Base-by-base conservation (phyloP, 768 basidiomycete genomes). In the Russula dissimulans region DNA sequence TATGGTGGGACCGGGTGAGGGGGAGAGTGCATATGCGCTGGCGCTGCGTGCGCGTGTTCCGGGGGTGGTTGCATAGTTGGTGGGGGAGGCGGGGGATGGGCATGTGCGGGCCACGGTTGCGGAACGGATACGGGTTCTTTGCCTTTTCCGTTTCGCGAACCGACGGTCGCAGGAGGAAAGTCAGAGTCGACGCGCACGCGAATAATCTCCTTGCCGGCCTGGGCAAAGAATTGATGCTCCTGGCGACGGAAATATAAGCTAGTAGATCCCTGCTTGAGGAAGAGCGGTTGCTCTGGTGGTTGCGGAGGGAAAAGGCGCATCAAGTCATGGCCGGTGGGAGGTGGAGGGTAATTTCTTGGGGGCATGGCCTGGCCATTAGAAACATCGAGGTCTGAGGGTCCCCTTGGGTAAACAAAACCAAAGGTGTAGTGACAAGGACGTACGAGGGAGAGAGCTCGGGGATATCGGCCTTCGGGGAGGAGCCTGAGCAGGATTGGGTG, bases 221-320 rank as follows among this genome's bases (percentile, higher is more conserved):
- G 82, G 1, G 87, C 86, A 64, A 91, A 91, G 71, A 88, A 91
- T 8, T 84, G 85, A 57, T 87, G 85, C 66, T 91, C 88, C 70
- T 91, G 85, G 0, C 81, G 76, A 63, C 83, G 80, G 69, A 91
- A 91, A 70, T 80, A 89, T 32, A 83, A 81, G 52, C 82, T 84
- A 0, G 89, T 89, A 3, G 86, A 82, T 0, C 84, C 83, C 2
- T 80, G 77, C 57, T 81, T 75, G 72, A 82, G 77, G 64, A 81
- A 81, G 34, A 77, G 74, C 53, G 79, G 80, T 54, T 65, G 63
- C 46, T 45, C 78, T 47, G 88, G 88, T 15, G 86, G 79, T 4
- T 82, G 75, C 5, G 88, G 79, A 0, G 89, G 89, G 69, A 90
- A 91, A 75, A 91, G 80, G 14, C 86, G 86, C 89, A 91, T 91